These are phyloP conservation scores for Leptographium flavum DNA, from an alignment of 2,329 filamentous ascomycete genomes.

Conservation along the genomic window DNA sequence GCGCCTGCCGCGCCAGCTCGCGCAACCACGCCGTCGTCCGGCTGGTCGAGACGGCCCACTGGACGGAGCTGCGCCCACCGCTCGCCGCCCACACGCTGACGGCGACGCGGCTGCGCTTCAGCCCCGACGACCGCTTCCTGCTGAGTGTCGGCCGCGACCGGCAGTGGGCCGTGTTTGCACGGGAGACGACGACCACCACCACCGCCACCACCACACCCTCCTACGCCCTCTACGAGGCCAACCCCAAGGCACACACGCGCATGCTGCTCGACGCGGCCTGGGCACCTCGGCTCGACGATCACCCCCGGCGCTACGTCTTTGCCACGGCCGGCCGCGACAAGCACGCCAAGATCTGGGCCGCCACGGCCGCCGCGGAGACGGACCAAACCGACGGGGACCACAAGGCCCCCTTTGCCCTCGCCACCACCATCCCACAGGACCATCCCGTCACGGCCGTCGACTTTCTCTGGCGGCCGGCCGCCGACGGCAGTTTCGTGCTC, in stretches of 20 bases:
- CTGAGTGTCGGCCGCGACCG: slow-evolving; percentile 84
- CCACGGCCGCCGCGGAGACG: slow-evolving; percentile 17
- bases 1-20: slow-evolving; percentile 83
- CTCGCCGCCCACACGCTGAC: slow-evolving; percentile 79
- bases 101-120: slow-evolving; percentile 71
- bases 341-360: slow-evolving; percentile 56
- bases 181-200: slow-evolving; percentile 18
- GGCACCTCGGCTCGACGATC: slow-evolving; percentile 39
- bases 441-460: slow-evolving; percentile 58
- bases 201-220: slow-evolving; percentile 13
- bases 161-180: slow-evolving; percentile 74
- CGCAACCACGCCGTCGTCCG: slow-evolving; percentile 90
- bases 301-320: slow-evolving; percentile 35
- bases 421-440: slow-evolving; percentile 36
- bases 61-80: slow-evolving; percentile 77
- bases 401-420: slow-evolving; percentile 31
- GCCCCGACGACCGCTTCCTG: slow-evolving; percentile 47
- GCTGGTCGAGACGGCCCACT: slow-evolving; percentile 72
- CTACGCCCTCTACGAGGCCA: slow-evolving; percentile 48
- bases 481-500: slow-evolving; percentile 23
- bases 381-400: slow-evolving; percentile 4
- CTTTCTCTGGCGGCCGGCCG: slow-evolving; percentile 32
- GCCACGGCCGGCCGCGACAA: slow-evolving; percentile 88
- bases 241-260: slow-evolving; percentile 74
- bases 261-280: slow-evolving; percentile 89